A percentile compares a stretch with the other conserved stretches of the same genome.
Evolutionary conservation across 1,284 basidiomycete genomes (phyloP).

Genomic region (Fistulina hepatica): DNA sequence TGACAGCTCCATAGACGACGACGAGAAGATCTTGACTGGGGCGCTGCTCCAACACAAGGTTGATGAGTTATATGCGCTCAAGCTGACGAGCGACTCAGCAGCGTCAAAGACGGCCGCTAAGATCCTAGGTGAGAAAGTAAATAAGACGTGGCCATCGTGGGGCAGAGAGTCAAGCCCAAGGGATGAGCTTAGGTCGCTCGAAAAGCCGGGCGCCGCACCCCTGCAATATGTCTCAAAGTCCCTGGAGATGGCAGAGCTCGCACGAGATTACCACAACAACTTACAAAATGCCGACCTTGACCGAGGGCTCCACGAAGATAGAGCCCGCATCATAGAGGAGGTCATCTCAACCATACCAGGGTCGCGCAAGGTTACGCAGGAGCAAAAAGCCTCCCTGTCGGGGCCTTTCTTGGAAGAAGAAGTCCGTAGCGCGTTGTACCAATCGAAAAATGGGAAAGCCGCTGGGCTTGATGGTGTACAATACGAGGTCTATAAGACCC

Average conservation of each 20-base stretch:
- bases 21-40: conserved; percentile 3
- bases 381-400: not conserved
- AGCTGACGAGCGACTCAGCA: not conserved
- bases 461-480: conserved; percentile 7
- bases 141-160: not conserved
- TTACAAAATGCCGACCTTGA: conserved; percentile 2
- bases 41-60: conserved; percentile 6
- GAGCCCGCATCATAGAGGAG: not conserved
- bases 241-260: conserved; percentile 7
- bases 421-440: conserved; percentile 1
- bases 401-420: not conserved
- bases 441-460: conserved; percentile 4
- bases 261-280: conserved; percentile 5
- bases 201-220: not conserved
- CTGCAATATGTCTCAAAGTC: conserved; percentile 4
- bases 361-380: not conserved
- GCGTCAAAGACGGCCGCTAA: not conserved
- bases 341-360: not conserved
- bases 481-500: conserved; percentile 6
- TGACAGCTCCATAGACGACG: not conserved
- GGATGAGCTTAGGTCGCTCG: too few relatives aligned
- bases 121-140: not conserved
- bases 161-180: not conserved
- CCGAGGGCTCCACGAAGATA: not conserved
- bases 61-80: not conserved